Conservation (phyloP, 2,329 filamentous ascomycete species). For the Metarhizium robertsii region DNA sequence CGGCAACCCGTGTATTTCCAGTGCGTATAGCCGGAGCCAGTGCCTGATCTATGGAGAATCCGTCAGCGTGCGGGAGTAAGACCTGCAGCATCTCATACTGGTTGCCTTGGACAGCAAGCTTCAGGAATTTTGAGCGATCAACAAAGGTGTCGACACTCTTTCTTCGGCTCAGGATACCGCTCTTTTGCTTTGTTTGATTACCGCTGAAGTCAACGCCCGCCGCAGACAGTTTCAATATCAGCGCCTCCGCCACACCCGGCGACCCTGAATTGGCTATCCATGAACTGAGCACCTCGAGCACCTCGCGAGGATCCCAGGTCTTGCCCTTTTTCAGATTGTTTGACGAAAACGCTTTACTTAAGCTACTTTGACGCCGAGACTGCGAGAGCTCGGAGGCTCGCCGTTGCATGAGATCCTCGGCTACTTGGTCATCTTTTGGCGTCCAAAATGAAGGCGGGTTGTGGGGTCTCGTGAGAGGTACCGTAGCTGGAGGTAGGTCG, state of each 20-base stretch:
- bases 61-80: conserved; percentile 43
- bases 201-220: conserved; percentile 43
- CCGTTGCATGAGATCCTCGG: conserved; percentile 45
- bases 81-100: conserved; percentile 45
- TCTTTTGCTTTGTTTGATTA: conserved; percentile 33
- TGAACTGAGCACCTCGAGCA: conserved; percentile 40
- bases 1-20: conserved; percentile 32
- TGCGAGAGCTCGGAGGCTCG: conserved; percentile 27
- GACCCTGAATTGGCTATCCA: conserved; percentile 41
- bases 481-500: conserved; percentile 27
- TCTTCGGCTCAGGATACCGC: conserved; percentile 36
- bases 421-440: conserved; percentile 38
- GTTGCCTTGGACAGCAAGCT: conserved; percentile 39
- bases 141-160: conserved; percentile 38
- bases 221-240: conserved; percentile 39
- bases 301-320: conserved; percentile 41
- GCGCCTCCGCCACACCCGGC: conserved; percentile 45
- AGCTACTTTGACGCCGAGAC: conserved; percentile 27
- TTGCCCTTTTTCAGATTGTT: conserved; percentile 35
- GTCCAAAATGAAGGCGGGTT: conserved; percentile 34
- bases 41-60: conserved; percentile 37
- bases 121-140: conserved; percentile 41
- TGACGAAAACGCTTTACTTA: conserved; percentile 29
- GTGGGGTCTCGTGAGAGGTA: conserved; percentile 31
- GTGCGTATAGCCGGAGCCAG: conserved; percentile 39